Conservation (phyloP, 768 basidiomycete species). For the Suillus cothurnatus region DNA sequence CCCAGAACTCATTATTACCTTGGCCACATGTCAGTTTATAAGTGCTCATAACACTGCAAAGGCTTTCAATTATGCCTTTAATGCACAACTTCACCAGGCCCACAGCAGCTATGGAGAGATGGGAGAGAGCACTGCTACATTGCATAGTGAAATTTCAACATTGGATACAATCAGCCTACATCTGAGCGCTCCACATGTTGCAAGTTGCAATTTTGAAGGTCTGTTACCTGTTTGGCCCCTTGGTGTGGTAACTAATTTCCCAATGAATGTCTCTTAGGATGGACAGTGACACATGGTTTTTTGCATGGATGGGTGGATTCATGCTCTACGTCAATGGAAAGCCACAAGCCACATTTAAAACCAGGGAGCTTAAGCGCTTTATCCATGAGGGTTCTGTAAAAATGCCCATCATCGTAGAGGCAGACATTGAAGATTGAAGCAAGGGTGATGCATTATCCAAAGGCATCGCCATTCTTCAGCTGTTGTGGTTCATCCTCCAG, state of each 20-base stretch:
- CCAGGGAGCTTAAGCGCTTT: not conserved
- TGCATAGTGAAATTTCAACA: not conserved
- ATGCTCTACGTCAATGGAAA: slow-evolving; percentile 6
- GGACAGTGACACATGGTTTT: slow-evolving; percentile 18
- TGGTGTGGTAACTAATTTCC: not conserved
- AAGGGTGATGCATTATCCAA: slow-evolving; percentile 40
- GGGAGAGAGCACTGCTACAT: not conserved
- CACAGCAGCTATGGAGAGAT: not conserved
- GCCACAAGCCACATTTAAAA: slow-evolving; percentile 2
- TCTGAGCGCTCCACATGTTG: not conserved
- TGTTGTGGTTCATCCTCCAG: slow-evolving; percentile 38
- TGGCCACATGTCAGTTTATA: slow-evolving; percentile 28
- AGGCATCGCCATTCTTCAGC: slow-evolving; percentile 35
- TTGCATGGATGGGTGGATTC: slow-evolving; percentile 27
- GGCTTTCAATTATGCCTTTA: not conserved
- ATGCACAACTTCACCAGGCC: not conserved
- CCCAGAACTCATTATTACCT: slow-evolving; percentile 31
- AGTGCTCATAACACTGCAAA: slow-evolving; percentile 14
- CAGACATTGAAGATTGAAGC: slow-evolving; percentile 25
- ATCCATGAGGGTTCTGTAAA: not conserved
- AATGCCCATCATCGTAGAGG: slow-evolving; percentile 9
- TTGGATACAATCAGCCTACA: not conserved
- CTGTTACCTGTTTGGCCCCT: not conserved
- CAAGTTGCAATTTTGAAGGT: not conserved
- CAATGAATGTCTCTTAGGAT: not conserved